Conservation (phyloP, 2,329 filamentous ascomycete species). For the Talaromyces sp. region DNA sequence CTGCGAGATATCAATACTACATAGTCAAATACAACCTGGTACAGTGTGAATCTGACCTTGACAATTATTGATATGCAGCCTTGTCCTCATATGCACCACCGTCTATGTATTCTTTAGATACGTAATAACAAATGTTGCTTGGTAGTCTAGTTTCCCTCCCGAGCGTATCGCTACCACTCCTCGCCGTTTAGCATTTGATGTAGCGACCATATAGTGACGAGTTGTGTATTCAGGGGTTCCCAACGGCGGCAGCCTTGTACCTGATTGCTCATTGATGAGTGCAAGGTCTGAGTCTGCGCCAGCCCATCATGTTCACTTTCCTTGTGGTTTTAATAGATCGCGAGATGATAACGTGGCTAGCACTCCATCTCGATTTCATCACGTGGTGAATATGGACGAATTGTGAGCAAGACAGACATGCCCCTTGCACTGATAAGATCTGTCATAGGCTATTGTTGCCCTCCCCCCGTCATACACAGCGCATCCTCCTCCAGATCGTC, state of each 20-base stretch:
- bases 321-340: background rate
- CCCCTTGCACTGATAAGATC: background rate
- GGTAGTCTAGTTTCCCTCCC: background rate
- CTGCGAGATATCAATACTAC: background rate
- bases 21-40: background rate
- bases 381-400: background rate
- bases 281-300: background rate
- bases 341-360: background rate
- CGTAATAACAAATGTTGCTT: background rate
- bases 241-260: background rate
- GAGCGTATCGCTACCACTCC: background rate
- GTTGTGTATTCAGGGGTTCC: background rate
- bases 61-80: background rate
- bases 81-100: background rate
- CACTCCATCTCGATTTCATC: background rate
- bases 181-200: background rate
- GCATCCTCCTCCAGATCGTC: background rate
- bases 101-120: background rate
- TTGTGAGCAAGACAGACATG: background rate
- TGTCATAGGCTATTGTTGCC: background rate
- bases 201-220: background rate
- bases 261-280: background rate
- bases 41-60: background rate
- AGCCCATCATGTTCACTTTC: background rate
- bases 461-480: background rate